Evolutionary conservation across 2,329 filamentous ascomycete species (phyloP).

Genomic region (Thielaviopsis populi): DNA sequence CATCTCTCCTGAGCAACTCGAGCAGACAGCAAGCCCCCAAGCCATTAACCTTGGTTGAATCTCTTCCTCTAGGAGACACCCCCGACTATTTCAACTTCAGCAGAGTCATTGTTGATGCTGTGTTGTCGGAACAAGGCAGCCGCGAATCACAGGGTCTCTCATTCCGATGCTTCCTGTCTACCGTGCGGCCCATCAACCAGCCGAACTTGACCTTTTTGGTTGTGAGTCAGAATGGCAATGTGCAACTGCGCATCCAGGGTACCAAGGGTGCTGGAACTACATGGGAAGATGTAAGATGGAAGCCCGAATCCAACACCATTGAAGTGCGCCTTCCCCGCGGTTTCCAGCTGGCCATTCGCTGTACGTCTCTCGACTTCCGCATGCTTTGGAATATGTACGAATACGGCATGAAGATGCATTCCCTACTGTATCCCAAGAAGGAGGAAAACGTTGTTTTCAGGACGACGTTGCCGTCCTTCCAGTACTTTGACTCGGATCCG

Average conservation of each 20-base stretch:
- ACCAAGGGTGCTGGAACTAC: conserved; percentile 53
- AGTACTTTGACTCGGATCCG: conserved; percentile 64
- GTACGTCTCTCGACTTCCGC: conserved; percentile 62
- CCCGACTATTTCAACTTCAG: conserved; percentile 62
- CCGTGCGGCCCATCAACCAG: conserved; percentile 54
- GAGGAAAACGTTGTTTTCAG: conserved; percentile 60
- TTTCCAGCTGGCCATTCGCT: conserved; percentile 56
- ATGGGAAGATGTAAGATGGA: conserved; percentile 76
- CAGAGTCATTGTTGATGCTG: conserved; percentile 58
- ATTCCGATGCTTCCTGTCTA: conserved; percentile 61
- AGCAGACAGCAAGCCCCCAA: conserved; percentile 34
- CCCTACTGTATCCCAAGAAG: conserved; percentile 49
- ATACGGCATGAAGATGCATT: conserved; percentile 63
- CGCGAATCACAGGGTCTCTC: conserved; percentile 50
- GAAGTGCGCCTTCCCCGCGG: conserved; percentile 59
- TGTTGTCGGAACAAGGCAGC: conserved; percentile 53
- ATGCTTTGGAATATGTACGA: conserved; percentile 73
- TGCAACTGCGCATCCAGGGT: conserved; percentile 59
- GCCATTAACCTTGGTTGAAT: conserved; percentile 38
- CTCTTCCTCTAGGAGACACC: conserved; percentile 65
- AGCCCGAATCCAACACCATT: conserved; percentile 48
- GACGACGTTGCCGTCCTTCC: conserved; percentile 55
- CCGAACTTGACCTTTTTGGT: conserved; percentile 57
- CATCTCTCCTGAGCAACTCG: conserved; percentile 34
- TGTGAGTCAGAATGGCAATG: conserved; percentile 62